Evolutionary conservation across 306 rosid species (phyloP), one percentile per base, ranked within the genome.

Genomic region (Cucurbita moschata): DNA sequence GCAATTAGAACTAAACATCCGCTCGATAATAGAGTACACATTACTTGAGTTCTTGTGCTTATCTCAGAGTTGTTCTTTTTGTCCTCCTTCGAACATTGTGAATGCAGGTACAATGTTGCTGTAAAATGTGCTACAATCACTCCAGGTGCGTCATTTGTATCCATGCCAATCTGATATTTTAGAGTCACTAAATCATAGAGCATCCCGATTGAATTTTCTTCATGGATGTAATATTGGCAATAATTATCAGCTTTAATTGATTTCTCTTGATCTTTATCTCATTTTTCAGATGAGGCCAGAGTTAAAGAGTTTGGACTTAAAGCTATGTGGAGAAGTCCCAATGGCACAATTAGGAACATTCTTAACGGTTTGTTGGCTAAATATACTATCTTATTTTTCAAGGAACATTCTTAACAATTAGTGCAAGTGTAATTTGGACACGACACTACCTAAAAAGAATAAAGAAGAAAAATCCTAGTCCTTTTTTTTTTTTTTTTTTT

Each of bases 271-370:
- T 44, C 54, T 8, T 55, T 46, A 53, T 77, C 70, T 37, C 77
- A 62, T 62, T 78, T 78, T 73, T 76, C 89, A 94, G 99, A 94
- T 82, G 99, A 91, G 85, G 85, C 88, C 65, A 91, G 99, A 79
- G 86, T 94, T 76, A 91, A 89, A 83, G 97, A 94, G 77, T 94
- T 94, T 79, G 95, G 97, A 82, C 79, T 94, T 72, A 94, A 94
- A 85, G 77, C 95, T 74, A 94, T 91, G 97, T 94, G 99, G 99
- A 89, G 97, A 84, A 94, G 99, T 78, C 99, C 99, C 78, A 91
- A 94, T 70, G 99, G 97, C 80, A 91, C 99, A 74, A 94, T 94
- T 60, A 83, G 97, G 80, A 94, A 94, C 81, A 88, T 94, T 77
- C 88, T 94, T 77, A 76, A 94, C 38, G 99, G 99, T 92, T 75